phyloP scores from a whole-genome alignment of 2,329 filamentous ascomycete genomes.

The Exophiala spinifera region DNA sequence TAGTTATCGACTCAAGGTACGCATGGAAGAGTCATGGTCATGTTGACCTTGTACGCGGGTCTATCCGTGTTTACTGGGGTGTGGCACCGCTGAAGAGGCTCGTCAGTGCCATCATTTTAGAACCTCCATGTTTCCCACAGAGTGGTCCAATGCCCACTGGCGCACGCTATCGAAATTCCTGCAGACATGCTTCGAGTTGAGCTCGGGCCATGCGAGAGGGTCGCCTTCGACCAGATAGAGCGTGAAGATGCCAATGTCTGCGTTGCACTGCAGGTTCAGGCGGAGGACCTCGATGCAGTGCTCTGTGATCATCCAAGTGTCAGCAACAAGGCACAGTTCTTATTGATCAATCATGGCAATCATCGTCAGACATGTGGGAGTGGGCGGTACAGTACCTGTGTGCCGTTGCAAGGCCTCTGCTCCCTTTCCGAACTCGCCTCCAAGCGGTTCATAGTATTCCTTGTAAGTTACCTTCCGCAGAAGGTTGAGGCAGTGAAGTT shows the following conservation, averaged over 20 bases:
- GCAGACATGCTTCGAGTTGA: constrained; percentile 54
- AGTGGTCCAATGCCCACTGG: constrained; percentile 53
- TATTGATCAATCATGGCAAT: no score
- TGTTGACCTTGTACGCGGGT: no score
- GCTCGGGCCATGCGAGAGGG: constrained; percentile 54
- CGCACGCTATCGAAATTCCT: constrained; percentile 53
- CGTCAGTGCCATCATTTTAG: constrained; percentile 3
- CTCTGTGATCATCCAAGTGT: constrained; percentile 41
- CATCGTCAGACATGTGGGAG: no score
- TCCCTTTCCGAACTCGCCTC: constrained; percentile 49
- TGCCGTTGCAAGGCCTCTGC: constrained; percentile 45
- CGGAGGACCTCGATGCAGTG: constrained; percentile 56
- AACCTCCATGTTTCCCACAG: constrained; percentile 35
- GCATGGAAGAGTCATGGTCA: no score
- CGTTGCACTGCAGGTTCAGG: constrained; percentile 55
- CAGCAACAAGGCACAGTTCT: no score
- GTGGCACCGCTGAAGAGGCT: no score
- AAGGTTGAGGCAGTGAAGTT: constrained; percentile 52
- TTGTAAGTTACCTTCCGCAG: constrained; percentile 49
- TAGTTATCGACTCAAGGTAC: no score
- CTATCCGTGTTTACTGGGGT: no score
- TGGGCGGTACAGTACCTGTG: no score
- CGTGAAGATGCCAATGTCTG: constrained; percentile 55
- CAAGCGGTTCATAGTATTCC: constrained; percentile 41
- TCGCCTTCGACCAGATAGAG: constrained; percentile 44